Percentiles rank a stretch among this genome's conserved stretches.
These are phyloP conservation scores for Capsella rubella DNA, from an alignment of 441 rosid species.

Conservation along the genomic window DNA sequence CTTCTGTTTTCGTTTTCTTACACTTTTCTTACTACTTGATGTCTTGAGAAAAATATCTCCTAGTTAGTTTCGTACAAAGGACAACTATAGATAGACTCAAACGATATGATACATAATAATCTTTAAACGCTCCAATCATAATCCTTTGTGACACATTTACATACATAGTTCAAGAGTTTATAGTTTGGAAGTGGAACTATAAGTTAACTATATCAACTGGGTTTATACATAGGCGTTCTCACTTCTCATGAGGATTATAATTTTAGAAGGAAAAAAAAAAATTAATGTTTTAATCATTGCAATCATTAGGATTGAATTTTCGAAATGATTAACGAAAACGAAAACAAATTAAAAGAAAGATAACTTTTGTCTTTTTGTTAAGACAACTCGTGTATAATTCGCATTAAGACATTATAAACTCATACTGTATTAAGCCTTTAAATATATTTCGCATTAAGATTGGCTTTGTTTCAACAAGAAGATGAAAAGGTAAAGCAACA, in stretches of 20 bases:
- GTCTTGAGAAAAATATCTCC: constrained; percentile 2
- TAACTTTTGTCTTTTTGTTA: constrained; percentile 5
- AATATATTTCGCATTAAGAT: not conserved
- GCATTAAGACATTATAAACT: not conserved
- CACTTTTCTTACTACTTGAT: not conserved
- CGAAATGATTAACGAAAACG: not conserved
- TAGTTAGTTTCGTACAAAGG: no score
- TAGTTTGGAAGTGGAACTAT: no score
- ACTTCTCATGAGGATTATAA: no score
- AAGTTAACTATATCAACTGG: no score
- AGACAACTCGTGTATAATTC: not conserved
- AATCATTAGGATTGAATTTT: constrained; percentile 21
- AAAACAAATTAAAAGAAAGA: not conserved
- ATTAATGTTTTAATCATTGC: not conserved
- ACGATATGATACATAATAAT: not conserved
- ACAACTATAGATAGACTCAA: not conserved
- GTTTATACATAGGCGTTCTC: no score
- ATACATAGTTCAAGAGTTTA: no score
- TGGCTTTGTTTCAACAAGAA: constrained; percentile 14
- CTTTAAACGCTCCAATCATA: not conserved
- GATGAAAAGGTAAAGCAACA: constrained; percentile 8
- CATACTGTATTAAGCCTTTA: not conserved
- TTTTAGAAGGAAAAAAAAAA: no score
- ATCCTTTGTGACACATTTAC: not conserved
- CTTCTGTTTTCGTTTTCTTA: constrained; percentile 23